Evolutionary conservation across 2,329 filamentous ascomycete species (phyloP), one percentile per base, ranked within the genome.

Genomic region (Pyrenochaeta sp.): DNA sequence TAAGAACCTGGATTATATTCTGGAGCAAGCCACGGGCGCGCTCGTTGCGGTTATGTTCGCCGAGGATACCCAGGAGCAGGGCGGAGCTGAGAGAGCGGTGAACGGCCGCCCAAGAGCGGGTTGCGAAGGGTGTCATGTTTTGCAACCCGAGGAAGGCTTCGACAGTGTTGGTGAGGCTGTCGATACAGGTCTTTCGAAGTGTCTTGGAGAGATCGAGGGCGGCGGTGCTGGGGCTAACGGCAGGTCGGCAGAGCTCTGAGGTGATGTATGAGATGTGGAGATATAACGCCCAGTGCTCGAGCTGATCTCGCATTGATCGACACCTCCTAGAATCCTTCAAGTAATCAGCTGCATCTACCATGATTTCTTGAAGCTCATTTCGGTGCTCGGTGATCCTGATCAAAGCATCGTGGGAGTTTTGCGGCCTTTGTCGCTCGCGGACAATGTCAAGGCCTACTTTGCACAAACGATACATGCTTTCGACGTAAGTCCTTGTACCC

Each of bases 231-330:
- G 83, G 80, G 66, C 85, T 87, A 66, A 89, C 81, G 25, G 86
- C 84, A 34, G 86, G 85, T 32, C 86, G 82, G 68, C 85, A 88
- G 32, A 88, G 82, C 73, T 88, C 86, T 4, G 86, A 88, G 24
- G 83, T 83, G 57, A 87, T 83, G 71, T 88, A 89, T 7, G 85
- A 87, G 22, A 84, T 84, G 68, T 89, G 86, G 3, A 89, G 75
- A 66, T 87, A 87, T 4, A 88, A 71, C 0, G 84, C 85, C 73
- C 86, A 85, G 59, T 87, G 83, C 69, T 89, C 84, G 2, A 88
- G 74, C 59, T 86, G 85, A 61, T 88, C 82, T 43, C 78, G 74
- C 61, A 80, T 79, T 0, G 80, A 79, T 7, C 75, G 76, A 63
- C 82, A 84, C 72, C 80, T 67, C 65, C 80, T 51, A 45, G 81